Evolutionary conservation across 1,284 basidiomycete genomes (phyloP).

Genomic region (Agaricales sp.): DNA sequence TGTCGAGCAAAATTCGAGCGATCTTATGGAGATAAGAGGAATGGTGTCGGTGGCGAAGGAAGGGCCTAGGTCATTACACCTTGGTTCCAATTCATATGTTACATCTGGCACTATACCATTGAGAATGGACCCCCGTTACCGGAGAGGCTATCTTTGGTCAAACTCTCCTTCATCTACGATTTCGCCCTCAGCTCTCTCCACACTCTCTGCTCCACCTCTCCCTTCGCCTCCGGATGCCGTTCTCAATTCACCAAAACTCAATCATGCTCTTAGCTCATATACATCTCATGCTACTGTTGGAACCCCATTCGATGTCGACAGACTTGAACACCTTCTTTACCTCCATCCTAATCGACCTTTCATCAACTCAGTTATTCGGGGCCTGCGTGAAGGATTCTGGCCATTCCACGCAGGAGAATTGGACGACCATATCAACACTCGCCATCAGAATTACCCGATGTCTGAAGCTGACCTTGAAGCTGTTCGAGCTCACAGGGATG

Average conservation of each 20-base stretch:
- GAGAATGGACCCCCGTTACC: background rate
- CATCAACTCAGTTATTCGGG: slow-evolving; percentile 14
- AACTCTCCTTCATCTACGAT: background rate
- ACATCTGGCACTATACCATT: background rate
- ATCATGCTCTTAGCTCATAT: no score
- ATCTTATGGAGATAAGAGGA: background rate
- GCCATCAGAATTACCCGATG: slow-evolving; percentile 10
- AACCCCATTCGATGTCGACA: background rate
- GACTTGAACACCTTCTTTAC: slow-evolving; percentile 10
- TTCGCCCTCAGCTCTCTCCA: background rate
- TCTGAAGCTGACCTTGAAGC: slow-evolving; percentile 12
- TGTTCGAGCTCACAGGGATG: slow-evolving; percentile 13
- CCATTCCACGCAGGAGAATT: slow-evolving; percentile 12
- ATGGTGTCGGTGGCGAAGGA: slow-evolving; percentile 5
- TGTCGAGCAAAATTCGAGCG: slow-evolving; percentile 8
- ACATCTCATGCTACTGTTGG: no score
- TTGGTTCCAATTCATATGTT: no score
- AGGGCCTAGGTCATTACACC: slow-evolving; percentile 5
- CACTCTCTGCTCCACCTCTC: background rate
- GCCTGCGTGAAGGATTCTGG: slow-evolving; percentile 18
- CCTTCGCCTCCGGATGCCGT: background rate
- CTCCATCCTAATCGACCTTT: slow-evolving; percentile 18
- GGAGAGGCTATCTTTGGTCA: background rate
- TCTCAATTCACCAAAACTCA: no score
- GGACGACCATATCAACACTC: slow-evolving; percentile 5